A percentile compares a stretch with the other conserved stretches of the same genome.
Evolutionary conservation across 2,329 filamentous ascomycete genomes (phyloP).

Genomic region (Venturia asperata): DNA sequence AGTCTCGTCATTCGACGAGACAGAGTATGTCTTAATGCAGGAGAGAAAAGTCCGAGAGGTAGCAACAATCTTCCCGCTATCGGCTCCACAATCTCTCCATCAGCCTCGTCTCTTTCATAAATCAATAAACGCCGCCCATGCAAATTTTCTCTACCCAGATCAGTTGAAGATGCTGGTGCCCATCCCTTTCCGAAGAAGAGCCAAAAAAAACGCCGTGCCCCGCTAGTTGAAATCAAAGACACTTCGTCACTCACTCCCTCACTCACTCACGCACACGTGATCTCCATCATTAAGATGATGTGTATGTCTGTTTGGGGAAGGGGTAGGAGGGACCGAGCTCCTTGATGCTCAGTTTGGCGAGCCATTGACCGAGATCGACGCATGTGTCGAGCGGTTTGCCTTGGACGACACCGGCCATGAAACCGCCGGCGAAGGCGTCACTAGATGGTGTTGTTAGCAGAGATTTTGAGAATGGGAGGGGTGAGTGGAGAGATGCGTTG

Average conservation of each 20-base stretch:
- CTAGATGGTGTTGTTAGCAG: conserved; percentile 37
- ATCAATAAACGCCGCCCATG: conserved; percentile 8
- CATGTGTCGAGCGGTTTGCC: conserved; percentile 70
- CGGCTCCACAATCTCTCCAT: background rate
- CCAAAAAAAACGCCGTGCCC: conserved; percentile 1
- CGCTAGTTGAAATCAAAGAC: conserved; percentile 13
- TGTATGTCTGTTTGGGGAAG: conserved; percentile 35
- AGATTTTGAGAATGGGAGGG: background rate
- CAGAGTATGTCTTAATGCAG: too few relatives aligned
- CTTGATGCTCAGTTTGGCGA: conserved; percentile 87
- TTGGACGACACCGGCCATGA: conserved; percentile 81
- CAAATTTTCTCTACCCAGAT: conserved; percentile 3
- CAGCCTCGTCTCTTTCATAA: background rate
- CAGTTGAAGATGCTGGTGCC: conserved; percentile 11
- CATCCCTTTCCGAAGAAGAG: background rate
- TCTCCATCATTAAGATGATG: background rate
- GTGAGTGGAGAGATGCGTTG: background rate
- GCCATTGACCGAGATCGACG: conserved; percentile 93
- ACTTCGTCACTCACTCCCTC: background rate
- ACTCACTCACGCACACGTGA: background rate
- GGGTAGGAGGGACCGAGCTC: conserved; percentile 87
- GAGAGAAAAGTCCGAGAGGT: too few relatives aligned
- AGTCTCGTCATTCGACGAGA: too few relatives aligned
- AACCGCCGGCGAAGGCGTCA: conserved; percentile 93
- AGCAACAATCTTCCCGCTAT: background rate